Evolutionary conservation across 352 stramenopile genomes (phyloP), one percentile per base, ranked within the genome.

Genomic region (Phytopythium sindhum): DNA sequence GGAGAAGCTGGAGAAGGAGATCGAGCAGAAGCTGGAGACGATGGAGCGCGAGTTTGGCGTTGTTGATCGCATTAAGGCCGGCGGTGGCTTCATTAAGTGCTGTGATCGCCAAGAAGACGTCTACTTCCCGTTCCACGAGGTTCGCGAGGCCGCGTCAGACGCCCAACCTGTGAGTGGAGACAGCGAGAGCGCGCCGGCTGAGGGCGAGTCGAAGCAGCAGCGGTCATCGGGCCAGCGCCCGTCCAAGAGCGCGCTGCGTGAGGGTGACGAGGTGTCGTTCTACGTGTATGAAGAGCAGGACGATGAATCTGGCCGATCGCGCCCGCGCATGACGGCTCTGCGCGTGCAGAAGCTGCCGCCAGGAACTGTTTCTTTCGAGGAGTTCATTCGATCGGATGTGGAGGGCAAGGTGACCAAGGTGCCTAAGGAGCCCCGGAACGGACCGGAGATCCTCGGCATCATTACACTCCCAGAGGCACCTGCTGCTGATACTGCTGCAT

Each of bases 211-310:
- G 11, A 78, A 77, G 35, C 51, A 33, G 19, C 54, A 35, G n/a
- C 37, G 48, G 11, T 39, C 48, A 5, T 24, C 24, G 28, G 39
- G 39, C 23, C 35, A 52, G 10, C 55, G 55, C 0, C 39, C 55
- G 4, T 69, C 58, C 28, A 63, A 63, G 47, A 52, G 35, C 19
- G 17, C 39, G 15, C 42, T 93, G 12, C 78, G 77, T 9, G 80
- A 91, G 31, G 80, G 84, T 19, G 84, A 91, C 61, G 78, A 90
- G 57, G 84, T 93, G 0, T 91, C 85, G 50, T 93, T 93, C 67
- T 91, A 80, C 44, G 79, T 93, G 24, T 84, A 88, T 39, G 81
- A 90, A 60, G 85, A 91, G 37, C 72, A 80, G 23, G 81, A 88
- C 26, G 74, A 80, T 24, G 70, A 84, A 0, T 76, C 70, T 0